Conservation (phyloP, 1,284 basidiomycete genomes). For the Testicularia cyperi region DNA sequence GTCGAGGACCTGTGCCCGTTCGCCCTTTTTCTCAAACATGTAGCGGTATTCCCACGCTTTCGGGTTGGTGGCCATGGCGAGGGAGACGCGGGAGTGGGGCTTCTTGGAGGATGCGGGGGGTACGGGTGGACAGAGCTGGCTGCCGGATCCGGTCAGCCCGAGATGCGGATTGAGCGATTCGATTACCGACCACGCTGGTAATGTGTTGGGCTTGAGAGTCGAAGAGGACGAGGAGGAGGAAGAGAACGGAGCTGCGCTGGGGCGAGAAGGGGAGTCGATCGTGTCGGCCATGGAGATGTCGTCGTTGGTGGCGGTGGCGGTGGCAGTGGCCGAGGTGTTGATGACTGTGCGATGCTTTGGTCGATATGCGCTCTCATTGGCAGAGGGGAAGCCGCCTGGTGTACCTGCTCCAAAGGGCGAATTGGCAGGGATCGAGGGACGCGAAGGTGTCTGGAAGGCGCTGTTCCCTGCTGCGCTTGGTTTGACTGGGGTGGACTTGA, state of each 20-base stretch:
- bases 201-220: no score
- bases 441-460: slow-evolving; percentile 21
- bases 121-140: slow-evolving; percentile 9
- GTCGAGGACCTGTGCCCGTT: slow-evolving; percentile 47
- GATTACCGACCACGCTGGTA: slow-evolving; percentile 12
- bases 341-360: slow-evolving; percentile 2
- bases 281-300: slow-evolving; percentile 18
- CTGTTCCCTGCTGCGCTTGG: background rate
- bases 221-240: background rate
- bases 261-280: slow-evolving; percentile 25
- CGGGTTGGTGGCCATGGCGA: slow-evolving; percentile 53
- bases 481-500: slow-evolving; percentile 20
- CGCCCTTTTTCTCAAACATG: slow-evolving; percentile 58
- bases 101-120: slow-evolving; percentile 7
- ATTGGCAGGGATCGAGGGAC: background rate
- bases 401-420: slow-evolving; percentile 10
- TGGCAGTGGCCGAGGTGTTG: background rate
- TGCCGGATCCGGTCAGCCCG: slow-evolving; percentile 16
- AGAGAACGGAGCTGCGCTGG: background rate
- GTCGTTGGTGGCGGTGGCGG: background rate
- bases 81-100: slow-evolving; percentile 30
- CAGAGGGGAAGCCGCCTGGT: slow-evolving; percentile 9
- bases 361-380: slow-evolving; percentile 27
- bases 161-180: slow-evolving; percentile 49
- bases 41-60: slow-evolving; percentile 57